Base-by-base conservation (phyloP, 441 rosid genomes). In the Gossypium davidsonii region DNA sequence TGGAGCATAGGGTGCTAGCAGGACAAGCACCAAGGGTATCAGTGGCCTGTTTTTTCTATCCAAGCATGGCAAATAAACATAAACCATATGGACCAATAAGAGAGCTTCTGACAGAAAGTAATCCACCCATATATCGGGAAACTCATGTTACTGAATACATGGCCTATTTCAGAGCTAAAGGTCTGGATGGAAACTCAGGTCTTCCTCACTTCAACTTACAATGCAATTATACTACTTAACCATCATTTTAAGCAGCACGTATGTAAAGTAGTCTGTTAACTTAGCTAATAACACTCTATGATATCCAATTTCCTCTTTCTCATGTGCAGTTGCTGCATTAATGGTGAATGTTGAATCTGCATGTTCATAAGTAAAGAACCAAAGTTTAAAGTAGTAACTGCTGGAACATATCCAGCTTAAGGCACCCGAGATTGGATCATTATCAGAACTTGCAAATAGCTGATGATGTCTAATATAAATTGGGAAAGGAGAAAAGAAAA, bases 101-200 rank as follows among this genome's bases (percentile, higher is more conserved):
- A 44, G 90, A 89, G 81, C 79, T 91, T 62, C 23, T 85, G 11
- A 84, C 90, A 1, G 86, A 86, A 75, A 79, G 83, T 7, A 84
- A 84, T 79, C 89, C 89, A 52, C 86, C 92, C 0, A 71, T 61
- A 56, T 86, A 86, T 73, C 81, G 82, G 72, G 86, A 82, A 62
- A 74, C 79, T 7, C 82, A 79, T 6, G 6, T 80, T 2, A 53
- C 53, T 1, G 89, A 85, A 2, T 89, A 78, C 59, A 42, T 70
- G 10, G 2, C 72, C 12, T 73, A 80, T 21, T 82, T 70, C 74
- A 11, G 10, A 4, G 31, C 57, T 4, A 83, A 85, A 79, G 89
- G 90, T 4, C 75, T 80, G 14, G 87, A 83, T 73, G 90, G 89
- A 11, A 75, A 77, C 74, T 83, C 87, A 8, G 65, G 76, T 48